Conservation (phyloP, 306 rosid species). For the Vigna nakashimae region DNA sequence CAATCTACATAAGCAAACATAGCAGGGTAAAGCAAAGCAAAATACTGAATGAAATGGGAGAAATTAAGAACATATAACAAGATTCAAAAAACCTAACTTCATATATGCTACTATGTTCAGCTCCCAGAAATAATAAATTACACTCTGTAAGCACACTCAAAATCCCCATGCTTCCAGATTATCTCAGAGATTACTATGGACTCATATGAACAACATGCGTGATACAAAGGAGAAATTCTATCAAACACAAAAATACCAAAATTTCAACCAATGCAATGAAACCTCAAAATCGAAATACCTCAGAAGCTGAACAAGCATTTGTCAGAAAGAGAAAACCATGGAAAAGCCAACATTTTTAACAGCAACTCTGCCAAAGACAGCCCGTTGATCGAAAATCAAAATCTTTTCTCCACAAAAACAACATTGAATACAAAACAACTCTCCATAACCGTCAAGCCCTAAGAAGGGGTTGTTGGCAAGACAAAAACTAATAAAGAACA, state of each 20-base stretch:
- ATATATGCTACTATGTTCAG: constrained; percentile 29
- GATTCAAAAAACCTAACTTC: constrained; percentile 14
- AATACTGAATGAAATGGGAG: constrained; percentile 1
- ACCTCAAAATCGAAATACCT: constrained; percentile 7
- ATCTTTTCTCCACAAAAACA: constrained; percentile 29
- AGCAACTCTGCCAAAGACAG: not conserved
- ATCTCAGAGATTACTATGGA: constrained; percentile 19
- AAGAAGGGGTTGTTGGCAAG: constrained; percentile 39
- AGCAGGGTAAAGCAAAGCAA: constrained; percentile 11
- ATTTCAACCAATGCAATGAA: constrained; percentile 8
- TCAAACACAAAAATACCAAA: not conserved
- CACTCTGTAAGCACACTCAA: constrained; percentile 11
- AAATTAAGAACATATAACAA: constrained; percentile 25
- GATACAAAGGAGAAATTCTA: not conserved
- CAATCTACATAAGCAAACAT: constrained; percentile 2
- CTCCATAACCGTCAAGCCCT: constrained; percentile 48
- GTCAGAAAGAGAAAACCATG: not conserved
- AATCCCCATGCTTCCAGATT: constrained; percentile 26
- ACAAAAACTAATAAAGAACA: constrained; percentile 2
- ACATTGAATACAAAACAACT: constrained; percentile 28
- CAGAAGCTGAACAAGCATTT: constrained; percentile 39
- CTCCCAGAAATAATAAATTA: constrained; percentile 13
- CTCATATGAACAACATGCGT: not conserved
- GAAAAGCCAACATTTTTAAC: constrained; percentile 28
- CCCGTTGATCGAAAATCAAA: constrained; percentile 12